Conservation (phyloP, 169 alveolate genomes). For the Plasmodium sp. region DNA sequence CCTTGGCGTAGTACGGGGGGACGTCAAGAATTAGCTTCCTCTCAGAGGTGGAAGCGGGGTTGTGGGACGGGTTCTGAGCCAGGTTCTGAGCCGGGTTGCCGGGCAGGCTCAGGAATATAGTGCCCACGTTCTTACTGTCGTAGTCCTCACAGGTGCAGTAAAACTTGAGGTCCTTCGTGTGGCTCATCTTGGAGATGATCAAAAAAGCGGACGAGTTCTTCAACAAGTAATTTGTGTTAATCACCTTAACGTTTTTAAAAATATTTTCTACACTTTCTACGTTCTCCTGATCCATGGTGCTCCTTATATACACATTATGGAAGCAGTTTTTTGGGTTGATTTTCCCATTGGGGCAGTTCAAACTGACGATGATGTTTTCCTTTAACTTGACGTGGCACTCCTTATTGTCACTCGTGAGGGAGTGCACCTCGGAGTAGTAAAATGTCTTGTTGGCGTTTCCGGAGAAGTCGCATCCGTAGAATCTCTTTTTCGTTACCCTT, state of each 20-base stretch:
- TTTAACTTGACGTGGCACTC: conserved; percentile 33
- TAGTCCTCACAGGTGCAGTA: conserved; percentile 68
- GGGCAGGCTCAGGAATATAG: conserved; percentile 3
- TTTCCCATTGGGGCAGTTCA: conserved; percentile 57
- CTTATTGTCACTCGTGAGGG: background rate
- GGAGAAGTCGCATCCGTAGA: conserved; percentile 60
- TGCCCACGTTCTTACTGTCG: conserved; percentile 40
- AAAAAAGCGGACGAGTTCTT: conserved; percentile 49
- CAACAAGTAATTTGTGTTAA: background rate
- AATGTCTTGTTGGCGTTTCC: conserved; percentile 27
- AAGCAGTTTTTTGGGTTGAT: conserved; percentile 61
- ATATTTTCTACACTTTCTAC: conserved; percentile 52
- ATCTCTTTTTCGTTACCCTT: background rate
- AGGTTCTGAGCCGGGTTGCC: background rate
- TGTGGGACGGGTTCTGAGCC: background rate
- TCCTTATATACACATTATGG: conserved; percentile 31
- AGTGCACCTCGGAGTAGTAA: conserved; percentile 2
- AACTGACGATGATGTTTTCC: conserved; percentile 41
- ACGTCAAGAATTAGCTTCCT: conserved; percentile 10
- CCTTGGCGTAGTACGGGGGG: conserved; percentile 23
- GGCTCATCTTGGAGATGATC: conserved; percentile 29
- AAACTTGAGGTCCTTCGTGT: conserved; percentile 16
- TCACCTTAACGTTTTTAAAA: conserved; percentile 14
- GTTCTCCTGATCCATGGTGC: conserved; percentile 36
- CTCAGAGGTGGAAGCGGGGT: background rate